Conservation (phyloP, 441 rosid species). For the Geranium incanum region DNA sequence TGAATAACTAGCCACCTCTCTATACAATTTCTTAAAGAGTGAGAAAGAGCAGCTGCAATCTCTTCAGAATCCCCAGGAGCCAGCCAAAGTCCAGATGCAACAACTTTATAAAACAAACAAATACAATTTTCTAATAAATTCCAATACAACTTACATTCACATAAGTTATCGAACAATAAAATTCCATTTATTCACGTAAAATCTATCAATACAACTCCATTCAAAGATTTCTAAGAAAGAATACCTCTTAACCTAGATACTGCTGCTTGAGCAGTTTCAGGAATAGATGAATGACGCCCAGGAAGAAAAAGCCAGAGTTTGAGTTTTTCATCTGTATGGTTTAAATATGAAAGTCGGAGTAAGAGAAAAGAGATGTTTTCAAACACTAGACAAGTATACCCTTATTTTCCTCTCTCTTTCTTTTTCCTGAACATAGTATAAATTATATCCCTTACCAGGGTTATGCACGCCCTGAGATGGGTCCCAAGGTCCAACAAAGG, state of each 20-base stretch:
- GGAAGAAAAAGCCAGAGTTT: constrained; percentile 99
- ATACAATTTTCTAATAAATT: background rate
- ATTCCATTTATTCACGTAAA: constrained; percentile 4
- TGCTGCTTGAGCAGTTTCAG: constrained; percentile 77
- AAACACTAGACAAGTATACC: background rate
- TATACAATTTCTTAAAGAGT: constrained; percentile 76
- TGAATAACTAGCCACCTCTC: constrained; percentile 58
- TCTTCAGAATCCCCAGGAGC: constrained; percentile 99
- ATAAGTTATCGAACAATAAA: background rate
- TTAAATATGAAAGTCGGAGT: background rate
- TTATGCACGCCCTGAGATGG: constrained; percentile 98
- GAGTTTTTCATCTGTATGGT: constrained; percentile 75
- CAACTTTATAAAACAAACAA: constrained; percentile 39
- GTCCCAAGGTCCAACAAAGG: constrained; percentile 99
- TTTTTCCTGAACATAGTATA: background rate
- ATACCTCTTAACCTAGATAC: constrained; percentile 84
- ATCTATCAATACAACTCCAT: background rate
- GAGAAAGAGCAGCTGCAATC: constrained; percentile 93
- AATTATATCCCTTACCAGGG: constrained; percentile 57
- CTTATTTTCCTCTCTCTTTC: background rate
- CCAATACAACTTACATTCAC: background rate
- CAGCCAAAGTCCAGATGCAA: constrained; percentile 93
- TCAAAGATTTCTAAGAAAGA: background rate
- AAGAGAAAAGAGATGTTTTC: background rate
- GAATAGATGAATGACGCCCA: constrained; percentile 63